Evolutionary conservation across 768 basidiomycete genomes (phyloP).

Genomic region (Daedaleopsis sinensis): DNA sequence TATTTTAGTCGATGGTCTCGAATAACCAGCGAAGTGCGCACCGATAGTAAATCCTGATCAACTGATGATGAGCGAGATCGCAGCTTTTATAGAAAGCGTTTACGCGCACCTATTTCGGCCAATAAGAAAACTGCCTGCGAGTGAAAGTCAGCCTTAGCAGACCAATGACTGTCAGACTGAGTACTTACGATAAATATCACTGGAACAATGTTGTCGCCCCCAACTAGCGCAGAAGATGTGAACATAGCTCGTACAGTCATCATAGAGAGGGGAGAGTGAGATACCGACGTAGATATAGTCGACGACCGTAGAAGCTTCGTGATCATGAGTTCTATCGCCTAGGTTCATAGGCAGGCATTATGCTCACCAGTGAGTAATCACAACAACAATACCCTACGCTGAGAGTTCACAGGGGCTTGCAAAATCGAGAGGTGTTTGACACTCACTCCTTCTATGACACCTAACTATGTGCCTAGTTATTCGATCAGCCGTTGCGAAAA

Average conservation of each 20-base stretch:
- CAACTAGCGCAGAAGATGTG: neutral
- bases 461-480: neutral
- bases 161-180: no score
- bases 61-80: neutral
- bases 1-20: neutral
- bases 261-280: neutral
- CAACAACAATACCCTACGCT: neutral
- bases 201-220: neutral
- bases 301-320: neutral
- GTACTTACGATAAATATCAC: no score
- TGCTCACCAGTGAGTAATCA: neutral
- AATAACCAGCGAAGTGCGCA: neutral
- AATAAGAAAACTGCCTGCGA: neutral
- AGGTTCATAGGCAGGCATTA: neutral
- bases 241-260: neutral
- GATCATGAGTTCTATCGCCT: neutral
- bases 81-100: neutral
- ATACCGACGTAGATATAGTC: neutral
- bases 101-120: neutral
- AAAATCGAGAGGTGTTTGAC: neutral
- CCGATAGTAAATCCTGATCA: neutral
- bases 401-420: neutral
- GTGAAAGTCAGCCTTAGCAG: no score
- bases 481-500: no score
- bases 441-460: neutral